These are phyloP conservation scores for Dactylorhiza incarnata DNA, from an alignment of 106 monocot genomes.

Conservation along the genomic window DNA sequence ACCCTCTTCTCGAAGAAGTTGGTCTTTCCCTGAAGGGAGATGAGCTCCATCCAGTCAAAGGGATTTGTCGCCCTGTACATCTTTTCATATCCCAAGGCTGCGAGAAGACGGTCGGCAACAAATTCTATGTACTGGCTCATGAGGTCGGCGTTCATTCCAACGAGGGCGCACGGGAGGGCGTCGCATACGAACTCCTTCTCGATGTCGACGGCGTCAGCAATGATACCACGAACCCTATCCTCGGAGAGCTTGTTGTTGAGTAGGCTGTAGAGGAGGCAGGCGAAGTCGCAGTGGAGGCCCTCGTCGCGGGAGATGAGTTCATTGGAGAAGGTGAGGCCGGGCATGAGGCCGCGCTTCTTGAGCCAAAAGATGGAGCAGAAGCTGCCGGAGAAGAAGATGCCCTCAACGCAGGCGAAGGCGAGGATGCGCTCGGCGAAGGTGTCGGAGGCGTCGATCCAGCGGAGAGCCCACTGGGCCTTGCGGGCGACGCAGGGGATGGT, in stretches of 20 bases:
- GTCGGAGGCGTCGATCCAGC: constrained; percentile 44
- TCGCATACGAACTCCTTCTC: constrained; percentile 78
- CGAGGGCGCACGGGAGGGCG: constrained; percentile 47
- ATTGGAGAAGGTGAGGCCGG: constrained; percentile 59
- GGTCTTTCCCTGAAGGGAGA: constrained; percentile 68
- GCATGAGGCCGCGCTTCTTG: constrained; percentile 70
- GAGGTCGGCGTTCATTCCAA: constrained; percentile 59
- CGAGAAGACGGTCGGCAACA: constrained; percentile 35
- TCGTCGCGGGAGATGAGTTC: constrained; percentile 92
- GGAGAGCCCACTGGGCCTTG: constrained; percentile 65
- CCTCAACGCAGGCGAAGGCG: constrained; percentile 66
- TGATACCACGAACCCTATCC: constrained; percentile 39
- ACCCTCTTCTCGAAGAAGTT: constrained; percentile 65
- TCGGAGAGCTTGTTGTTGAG: constrained; percentile 38
- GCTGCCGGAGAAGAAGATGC: constrained; percentile 70
- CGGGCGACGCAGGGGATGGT: constrained; percentile 47
- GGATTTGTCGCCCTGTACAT: constrained; percentile 38
- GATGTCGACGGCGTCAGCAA: constrained; percentile 68
- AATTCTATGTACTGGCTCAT: constrained; percentile 51
- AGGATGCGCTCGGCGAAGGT: constrained; percentile 52
- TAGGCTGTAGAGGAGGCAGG: constrained; percentile 65
- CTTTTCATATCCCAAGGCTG: constrained; percentile 27
- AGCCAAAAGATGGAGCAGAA: constrained; percentile 79
- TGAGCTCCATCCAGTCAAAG: constrained; percentile 57
- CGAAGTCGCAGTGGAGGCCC: constrained; percentile 92